These are phyloP conservation scores for Perkinsus chesapeaki DNA, from an alignment of 169 alveolate species.

Conservation along the genomic window DNA sequence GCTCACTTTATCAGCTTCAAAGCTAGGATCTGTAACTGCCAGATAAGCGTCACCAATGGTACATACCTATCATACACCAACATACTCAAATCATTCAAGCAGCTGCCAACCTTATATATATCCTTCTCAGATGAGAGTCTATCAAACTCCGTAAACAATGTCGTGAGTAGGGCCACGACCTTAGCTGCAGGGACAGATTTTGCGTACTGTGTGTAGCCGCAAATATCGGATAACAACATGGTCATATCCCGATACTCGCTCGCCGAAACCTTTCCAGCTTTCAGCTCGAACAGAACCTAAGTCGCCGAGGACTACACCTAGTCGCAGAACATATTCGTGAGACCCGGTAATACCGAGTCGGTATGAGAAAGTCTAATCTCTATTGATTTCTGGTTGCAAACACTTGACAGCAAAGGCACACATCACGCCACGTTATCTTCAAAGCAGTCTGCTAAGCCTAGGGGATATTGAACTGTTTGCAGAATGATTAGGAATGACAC, in stretches of 20 bases:
- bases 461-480: too few relatives aligned
- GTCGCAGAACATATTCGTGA: too few relatives aligned
- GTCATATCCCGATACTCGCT: constrained; percentile 82
- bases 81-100: too few relatives aligned
- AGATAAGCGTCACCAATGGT: constrained; percentile 99
- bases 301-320: too few relatives aligned
- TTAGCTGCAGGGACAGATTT: constrained; percentile 20
- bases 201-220: constrained; percentile 93
- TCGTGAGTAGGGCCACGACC: constrained; percentile 37
- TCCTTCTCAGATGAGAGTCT: constrained; percentile 64
- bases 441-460: too few relatives aligned
- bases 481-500: too few relatives aligned
- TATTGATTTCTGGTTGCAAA: too few relatives aligned
- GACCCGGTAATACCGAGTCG: too few relatives aligned
- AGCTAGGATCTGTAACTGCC: constrained; percentile 91
- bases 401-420: too few relatives aligned
- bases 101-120: constrained; percentile 22
- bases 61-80: constrained; percentile 83
- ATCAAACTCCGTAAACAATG: constrained; percentile 36
- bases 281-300: background rate
- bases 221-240: constrained; percentile 96
- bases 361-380: too few relatives aligned
- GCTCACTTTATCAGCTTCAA: constrained; percentile 40
- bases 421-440: too few relatives aligned
- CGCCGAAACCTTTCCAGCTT: constrained; percentile 4